These are phyloP conservation scores for Pezicula rhizophila DNA, from an alignment of 2,329 filamentous ascomycete species.

Conservation along the genomic window DNA sequence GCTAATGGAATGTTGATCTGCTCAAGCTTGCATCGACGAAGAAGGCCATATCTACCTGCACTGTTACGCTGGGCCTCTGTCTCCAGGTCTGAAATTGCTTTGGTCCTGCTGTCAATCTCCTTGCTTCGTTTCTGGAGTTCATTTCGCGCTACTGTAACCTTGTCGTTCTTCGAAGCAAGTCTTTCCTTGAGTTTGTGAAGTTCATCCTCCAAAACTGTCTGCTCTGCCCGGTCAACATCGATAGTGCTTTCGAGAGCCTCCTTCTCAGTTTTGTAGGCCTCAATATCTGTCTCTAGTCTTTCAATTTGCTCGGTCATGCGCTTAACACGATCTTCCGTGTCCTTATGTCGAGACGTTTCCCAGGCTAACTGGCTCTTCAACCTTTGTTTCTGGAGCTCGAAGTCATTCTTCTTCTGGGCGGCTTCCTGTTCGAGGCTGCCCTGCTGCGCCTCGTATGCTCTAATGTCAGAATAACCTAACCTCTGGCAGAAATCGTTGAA, in stretches of 20 bases:
- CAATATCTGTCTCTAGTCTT: slow-evolving; percentile 63
- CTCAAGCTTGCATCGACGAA: slow-evolving; percentile 88
- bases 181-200: slow-evolving; percentile 64
- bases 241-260: slow-evolving; percentile 67
- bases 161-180: slow-evolving; percentile 64
- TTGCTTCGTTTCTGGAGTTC: slow-evolving; percentile 81
- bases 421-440: slow-evolving; percentile 88
- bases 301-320: slow-evolving; percentile 60
- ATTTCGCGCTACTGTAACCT: slow-evolving; percentile 69
- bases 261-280: slow-evolving; percentile 66
- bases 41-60: slow-evolving; percentile 73
- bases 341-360: slow-evolving; percentile 45
- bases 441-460: slow-evolving; percentile 89
- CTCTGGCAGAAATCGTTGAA: slow-evolving; percentile 81
- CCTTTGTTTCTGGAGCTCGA: slow-evolving; percentile 75
- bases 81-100: slow-evolving; percentile 73
- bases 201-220: slow-evolving; percentile 68
- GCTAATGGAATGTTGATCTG: slow-evolving; percentile 81
- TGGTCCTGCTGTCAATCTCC: slow-evolving; percentile 70
- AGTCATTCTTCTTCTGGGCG: slow-evolving; percentile 78
- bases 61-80: slow-evolving; percentile 80
- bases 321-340: slow-evolving; percentile 63
- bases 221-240: slow-evolving; percentile 65
- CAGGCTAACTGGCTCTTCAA: slow-evolving; percentile 57
- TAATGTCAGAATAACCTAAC: slow-evolving; percentile 82